Conservation (phyloP, 2,329 filamentous ascomycete genomes). For the Biscogniauxia sp. region DNA sequence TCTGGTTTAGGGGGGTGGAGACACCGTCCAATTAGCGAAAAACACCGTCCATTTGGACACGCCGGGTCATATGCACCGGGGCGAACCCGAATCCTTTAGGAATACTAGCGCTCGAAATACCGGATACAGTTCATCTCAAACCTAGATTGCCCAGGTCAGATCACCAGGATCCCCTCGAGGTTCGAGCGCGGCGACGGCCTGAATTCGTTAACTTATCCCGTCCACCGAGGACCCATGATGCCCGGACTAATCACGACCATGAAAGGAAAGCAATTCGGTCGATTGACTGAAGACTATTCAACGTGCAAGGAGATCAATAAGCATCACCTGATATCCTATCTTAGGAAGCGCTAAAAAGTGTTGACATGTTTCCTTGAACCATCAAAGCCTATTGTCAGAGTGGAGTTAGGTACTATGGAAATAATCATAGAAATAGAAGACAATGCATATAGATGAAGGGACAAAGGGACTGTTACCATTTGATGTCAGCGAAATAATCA, state of each 20-base stretch:
- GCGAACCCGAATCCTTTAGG: not conserved
- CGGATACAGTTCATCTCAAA: not conserved
- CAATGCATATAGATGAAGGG: too few relatives aligned
- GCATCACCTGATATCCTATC: not conserved
- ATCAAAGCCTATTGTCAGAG: too few relatives aligned
- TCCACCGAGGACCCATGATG: not conserved
- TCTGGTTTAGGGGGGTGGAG: too few relatives aligned
- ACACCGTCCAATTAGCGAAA: too few relatives aligned
- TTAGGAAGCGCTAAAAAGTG: not conserved
- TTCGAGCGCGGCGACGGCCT: not conserved
- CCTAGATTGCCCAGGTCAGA: not conserved
- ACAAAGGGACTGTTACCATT: too few relatives aligned
- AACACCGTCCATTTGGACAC: too few relatives aligned
- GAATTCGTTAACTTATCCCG: not conserved
- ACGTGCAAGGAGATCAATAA: not conserved
- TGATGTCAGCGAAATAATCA: too few relatives aligned
- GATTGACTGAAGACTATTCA: not conserved
- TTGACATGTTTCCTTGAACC: not conserved
- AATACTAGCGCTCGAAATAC: not conserved
- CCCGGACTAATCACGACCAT: not conserved
- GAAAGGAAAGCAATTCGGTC: not conserved
- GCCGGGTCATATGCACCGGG: not conserved
- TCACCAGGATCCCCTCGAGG: not conserved
- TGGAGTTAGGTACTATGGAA: too few relatives aligned
- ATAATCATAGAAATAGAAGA: too few relatives aligned